A percentile compares a stretch with the other conserved stretches of the same genome.
These are phyloP conservation scores for Takashimella koratensis DNA, from an alignment of 1,284 basidiomycete species.

Conservation along the genomic window DNA sequence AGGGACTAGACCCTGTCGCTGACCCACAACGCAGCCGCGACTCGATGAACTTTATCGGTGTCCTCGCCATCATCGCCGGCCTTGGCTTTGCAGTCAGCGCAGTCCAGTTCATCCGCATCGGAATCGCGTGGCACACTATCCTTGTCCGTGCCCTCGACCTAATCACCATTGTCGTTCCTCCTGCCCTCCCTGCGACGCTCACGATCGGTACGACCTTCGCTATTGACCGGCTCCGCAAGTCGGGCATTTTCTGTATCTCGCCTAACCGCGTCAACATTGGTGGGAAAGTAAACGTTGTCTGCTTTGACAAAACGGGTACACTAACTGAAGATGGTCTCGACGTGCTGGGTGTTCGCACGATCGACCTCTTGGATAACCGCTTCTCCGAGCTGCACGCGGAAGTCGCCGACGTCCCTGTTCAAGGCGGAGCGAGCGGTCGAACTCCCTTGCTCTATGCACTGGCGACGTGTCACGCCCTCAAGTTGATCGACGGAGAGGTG, in stretches of 20 bases:
- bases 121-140: constrained; percentile 85
- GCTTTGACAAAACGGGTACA: constrained; percentile 99
- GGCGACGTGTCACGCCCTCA: constrained; percentile 93
- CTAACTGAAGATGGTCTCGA: constrained; percentile 97
- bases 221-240: constrained; percentile 79
- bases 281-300: constrained; percentile 96
- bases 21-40: constrained; percentile 72
- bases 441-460: constrained; percentile 87
- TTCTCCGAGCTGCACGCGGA: constrained; percentile 91
- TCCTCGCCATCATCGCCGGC: constrained; percentile 81
- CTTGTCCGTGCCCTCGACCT: constrained; percentile 88
- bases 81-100: constrained; percentile 85
- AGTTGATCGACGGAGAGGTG: constrained; percentile 80
- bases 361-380: constrained; percentile 65
- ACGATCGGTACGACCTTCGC: constrained; percentile 98
- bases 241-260: constrained; percentile 93
- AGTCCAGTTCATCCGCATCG: constrained; percentile 85
- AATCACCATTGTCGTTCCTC: constrained; percentile 98
- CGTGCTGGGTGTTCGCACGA: constrained; percentile 83
- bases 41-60: constrained; percentile 92
- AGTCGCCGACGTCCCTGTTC: constrained; percentile 75
- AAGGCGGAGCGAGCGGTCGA: constrained; percentile 59
- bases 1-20: no score
- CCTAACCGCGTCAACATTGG: constrained; percentile 94
- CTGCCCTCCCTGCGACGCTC: constrained; percentile 92